A percentile compares a stretch with the other conserved stretches of the same genome.
Conservation (phyloP, 805 yeast species). For the Jamesozyma piceae region DNA sequence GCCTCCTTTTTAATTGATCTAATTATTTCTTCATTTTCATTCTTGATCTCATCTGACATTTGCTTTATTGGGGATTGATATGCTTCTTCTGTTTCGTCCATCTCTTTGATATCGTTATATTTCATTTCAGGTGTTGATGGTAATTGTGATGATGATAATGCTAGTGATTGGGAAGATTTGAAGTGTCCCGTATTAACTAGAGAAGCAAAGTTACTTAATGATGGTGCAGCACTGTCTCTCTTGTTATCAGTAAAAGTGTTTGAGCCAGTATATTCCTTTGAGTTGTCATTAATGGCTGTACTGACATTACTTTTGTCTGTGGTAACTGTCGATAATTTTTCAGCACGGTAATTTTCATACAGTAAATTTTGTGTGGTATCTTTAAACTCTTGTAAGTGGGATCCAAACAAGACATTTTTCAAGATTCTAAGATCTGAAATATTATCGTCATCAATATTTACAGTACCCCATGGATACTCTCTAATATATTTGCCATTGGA, state of each 20-base stretch:
- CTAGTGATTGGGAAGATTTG: conserved; percentile 25
- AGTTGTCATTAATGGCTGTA: conserved; percentile 1
- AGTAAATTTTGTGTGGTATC: conserved; percentile 69
- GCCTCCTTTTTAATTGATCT: conserved; percentile 32
- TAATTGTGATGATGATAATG: conserved; percentile 14
- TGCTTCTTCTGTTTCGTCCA: conserved; percentile 7
- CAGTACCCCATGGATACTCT: conserved; percentile 66
- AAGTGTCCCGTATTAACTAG: conserved; percentile 29
- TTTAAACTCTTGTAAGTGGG: conserved; percentile 75
- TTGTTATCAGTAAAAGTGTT: conserved; percentile 8
- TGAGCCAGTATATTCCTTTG: conserved; percentile 2
- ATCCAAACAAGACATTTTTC: conserved; percentile 65
- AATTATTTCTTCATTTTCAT: conserved; percentile 33
- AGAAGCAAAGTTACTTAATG: conserved; percentile 30
- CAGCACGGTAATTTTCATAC: conserved; percentile 75
- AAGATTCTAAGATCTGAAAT: conserved; percentile 47
- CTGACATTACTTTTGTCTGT: conserved; percentile 9
- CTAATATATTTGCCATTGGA: conserved; percentile 54
- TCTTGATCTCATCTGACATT: conserved; percentile 29
- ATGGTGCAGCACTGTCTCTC: conserved; percentile 29
- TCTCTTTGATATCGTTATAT: neutral
- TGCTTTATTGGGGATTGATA: conserved; percentile 33
- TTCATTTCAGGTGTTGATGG: conserved; percentile 20
- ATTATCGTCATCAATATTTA: conserved; percentile 37
- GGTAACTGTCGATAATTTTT: conserved; percentile 54